A percentile compares a stretch with the other conserved stretches of the same genome.
Evolutionary conservation across 1,284 basidiomycete species (phyloP).

Genomic region (Pisolithus thermaeus): DNA sequence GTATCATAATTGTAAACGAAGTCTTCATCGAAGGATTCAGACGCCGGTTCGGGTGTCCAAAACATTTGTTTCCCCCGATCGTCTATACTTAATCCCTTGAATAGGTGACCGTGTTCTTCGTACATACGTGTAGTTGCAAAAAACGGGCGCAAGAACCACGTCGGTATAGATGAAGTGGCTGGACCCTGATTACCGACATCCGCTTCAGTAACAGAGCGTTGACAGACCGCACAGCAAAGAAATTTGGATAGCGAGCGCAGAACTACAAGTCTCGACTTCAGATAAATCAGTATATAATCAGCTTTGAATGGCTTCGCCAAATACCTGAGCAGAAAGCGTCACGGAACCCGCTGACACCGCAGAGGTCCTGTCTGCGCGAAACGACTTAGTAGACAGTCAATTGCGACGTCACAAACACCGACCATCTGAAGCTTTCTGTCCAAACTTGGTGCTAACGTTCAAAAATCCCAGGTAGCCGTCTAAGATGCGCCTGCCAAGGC

Average conservation of each 20-base stretch:
- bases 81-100: slow-evolving; percentile 19
- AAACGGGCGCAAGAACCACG: slow-evolving; percentile 49
- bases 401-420: not conserved
- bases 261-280: slow-evolving; percentile 58
- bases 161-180: slow-evolving; percentile 23
- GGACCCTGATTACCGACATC: slow-evolving; percentile 10
- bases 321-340: slow-evolving; percentile 56
- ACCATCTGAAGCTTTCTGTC: slow-evolving; percentile 45
- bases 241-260: slow-evolving; percentile 58
- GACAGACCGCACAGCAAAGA: slow-evolving; percentile 39
- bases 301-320: slow-evolving; percentile 17
- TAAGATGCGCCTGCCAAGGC: slow-evolving; percentile 58
- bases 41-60: slow-evolving; percentile 27
- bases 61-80: slow-evolving; percentile 23
- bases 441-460: slow-evolving; percentile 58
- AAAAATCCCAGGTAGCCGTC: slow-evolving; percentile 74
- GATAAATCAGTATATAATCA: slow-evolving; percentile 5
- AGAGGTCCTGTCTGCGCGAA: slow-evolving; percentile 39
- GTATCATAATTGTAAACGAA: slow-evolving; percentile 25
- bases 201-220: slow-evolving; percentile 9
- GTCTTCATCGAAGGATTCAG: slow-evolving; percentile 27
- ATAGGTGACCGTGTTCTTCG: slow-evolving; percentile 39
- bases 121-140: slow-evolving; percentile 47
- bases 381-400: not conserved
- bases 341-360: slow-evolving; percentile 61